Percentiles rank a stretch among this genome's conserved stretches.
Conservation (phyloP, 1,284 basidiomycete genomes). For the Wallemia mellicola region DNA sequence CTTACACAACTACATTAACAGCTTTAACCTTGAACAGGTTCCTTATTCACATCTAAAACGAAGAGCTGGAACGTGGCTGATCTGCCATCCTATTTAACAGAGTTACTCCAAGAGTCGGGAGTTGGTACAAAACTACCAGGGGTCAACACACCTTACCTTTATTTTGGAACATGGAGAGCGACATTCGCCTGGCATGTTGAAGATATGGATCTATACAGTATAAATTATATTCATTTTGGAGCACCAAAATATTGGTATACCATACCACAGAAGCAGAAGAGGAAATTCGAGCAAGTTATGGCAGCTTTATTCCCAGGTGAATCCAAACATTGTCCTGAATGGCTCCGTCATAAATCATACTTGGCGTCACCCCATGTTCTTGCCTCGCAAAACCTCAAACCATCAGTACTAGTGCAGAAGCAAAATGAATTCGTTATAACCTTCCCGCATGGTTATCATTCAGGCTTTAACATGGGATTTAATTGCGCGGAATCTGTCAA, state of each 20-base stretch:
- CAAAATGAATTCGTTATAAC: constrained; percentile 85
- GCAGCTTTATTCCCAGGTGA: constrained; percentile 63
- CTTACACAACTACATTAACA: constrained; percentile 7
- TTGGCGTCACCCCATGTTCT: constrained; percentile 66
- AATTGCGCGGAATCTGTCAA: constrained; percentile 97
- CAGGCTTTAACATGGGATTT: constrained; percentile 86
- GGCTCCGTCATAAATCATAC: constrained; percentile 88
- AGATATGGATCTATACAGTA: constrained; percentile 77
- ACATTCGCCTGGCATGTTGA: constrained; percentile 99
- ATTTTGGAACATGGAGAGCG: constrained; percentile 98
- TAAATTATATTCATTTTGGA: constrained; percentile 97
- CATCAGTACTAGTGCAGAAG: constrained; percentile 69
- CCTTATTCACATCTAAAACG: constrained; percentile 53
- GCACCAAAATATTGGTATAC: constrained; percentile 93
- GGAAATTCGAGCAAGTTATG: constrained; percentile 30
- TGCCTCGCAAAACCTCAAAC: constrained; percentile 45
- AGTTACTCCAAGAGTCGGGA: constrained; percentile 34
- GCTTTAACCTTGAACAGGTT: constrained; percentile 19
- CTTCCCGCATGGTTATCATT: constrained; percentile 76
- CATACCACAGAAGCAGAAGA: constrained; percentile 54
- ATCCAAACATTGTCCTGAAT: constrained; percentile 56
- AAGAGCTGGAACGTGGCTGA: constrained; percentile 74
- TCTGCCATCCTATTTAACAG: constrained; percentile 57
- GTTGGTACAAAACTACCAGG: constrained; percentile 44
- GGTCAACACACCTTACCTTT: constrained; percentile 89